A percentile compares a stretch with the other conserved stretches of the same genome.
These are phyloP conservation scores for Leccinum fuscescens DNA, from an alignment of 1,284 basidiomycete genomes.

Conservation along the genomic window DNA sequence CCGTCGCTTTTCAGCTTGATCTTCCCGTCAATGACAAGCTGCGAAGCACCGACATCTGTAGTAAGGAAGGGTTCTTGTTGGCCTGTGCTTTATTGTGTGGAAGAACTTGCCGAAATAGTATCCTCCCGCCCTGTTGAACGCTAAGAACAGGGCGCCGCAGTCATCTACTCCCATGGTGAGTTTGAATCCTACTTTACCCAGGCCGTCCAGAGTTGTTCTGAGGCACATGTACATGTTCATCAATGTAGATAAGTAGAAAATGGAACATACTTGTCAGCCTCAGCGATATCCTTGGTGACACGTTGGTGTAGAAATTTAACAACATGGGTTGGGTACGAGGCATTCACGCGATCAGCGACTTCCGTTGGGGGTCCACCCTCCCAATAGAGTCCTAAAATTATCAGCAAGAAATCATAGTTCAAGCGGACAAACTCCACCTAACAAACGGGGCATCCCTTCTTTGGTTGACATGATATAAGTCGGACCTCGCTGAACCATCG, in stretches of 20 bases:
- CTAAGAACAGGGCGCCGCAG: conserved; percentile 40
- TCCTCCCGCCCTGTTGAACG: conserved; percentile 38
- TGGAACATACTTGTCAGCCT: conserved; percentile 22
- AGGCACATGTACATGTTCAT: conserved; percentile 27
- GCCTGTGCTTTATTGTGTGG: neutral
- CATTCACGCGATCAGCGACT: conserved; percentile 41
- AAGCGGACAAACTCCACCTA: conserved; percentile 32
- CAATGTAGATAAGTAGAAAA: conserved; percentile 30
- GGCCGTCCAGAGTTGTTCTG: conserved; percentile 51
- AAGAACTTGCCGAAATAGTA: conserved; percentile 42
- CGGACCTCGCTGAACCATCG: conserved; percentile 61
- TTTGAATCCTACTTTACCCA: conserved; percentile 60
- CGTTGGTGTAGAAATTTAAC: conserved; percentile 43
- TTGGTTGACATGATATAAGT: conserved; percentile 59
- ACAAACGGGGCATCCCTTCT: conserved; percentile 41
- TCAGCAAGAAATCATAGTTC: neutral
- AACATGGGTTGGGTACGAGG: conserved; percentile 27
- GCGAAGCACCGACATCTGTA: conserved; percentile 61
- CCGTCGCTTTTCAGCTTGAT: conserved; percentile 74
- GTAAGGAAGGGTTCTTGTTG: neutral
- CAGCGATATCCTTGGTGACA: conserved; percentile 30
- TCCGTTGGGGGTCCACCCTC: conserved; percentile 39
- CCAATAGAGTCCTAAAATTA: conserved; percentile 40
- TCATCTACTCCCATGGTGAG: conserved; percentile 53
- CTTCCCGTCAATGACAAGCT: conserved; percentile 65